phyloP scores from a whole-genome alignment of 208 protist species.

The Acanthamoeba healyi region DNA sequence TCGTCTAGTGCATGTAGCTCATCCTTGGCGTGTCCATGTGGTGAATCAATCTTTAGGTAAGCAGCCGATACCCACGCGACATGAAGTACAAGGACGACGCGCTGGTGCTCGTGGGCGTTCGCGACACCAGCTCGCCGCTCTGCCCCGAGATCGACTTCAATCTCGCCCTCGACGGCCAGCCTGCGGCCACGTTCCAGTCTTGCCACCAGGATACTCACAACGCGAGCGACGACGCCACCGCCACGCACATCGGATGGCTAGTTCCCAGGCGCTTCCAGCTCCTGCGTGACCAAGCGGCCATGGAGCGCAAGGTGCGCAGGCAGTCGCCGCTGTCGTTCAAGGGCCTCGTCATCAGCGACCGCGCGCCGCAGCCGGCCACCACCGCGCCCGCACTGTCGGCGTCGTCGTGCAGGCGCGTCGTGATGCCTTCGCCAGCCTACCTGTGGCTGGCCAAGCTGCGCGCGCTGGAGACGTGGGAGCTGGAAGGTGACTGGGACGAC shows the following conservation, averaged over 20 bases:
- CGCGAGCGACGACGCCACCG: background rate
- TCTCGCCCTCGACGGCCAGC: background rate
- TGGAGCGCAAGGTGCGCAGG: background rate
- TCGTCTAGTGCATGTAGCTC: too few relatives aligned
- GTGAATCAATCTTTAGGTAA: slow-evolving; percentile 7
- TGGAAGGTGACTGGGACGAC: slow-evolving; percentile 55
- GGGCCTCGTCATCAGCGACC: slow-evolving; percentile 47
- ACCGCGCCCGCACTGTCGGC: background rate
- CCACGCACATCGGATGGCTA: background rate
- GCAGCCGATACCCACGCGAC: background rate
- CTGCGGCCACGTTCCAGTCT: background rate
- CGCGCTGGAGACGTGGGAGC: slow-evolving; percentile 48
- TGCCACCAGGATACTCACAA: too few relatives aligned
- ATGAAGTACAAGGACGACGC: slow-evolving; percentile 37
- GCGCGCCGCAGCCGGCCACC: background rate
- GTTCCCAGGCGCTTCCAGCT: background rate
- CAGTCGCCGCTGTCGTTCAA: slow-evolving; percentile 55
- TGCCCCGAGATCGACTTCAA: background rate
- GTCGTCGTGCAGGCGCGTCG: background rate
- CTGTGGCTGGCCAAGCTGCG: slow-evolving; percentile 41
- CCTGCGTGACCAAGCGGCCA: background rate
- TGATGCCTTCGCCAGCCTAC: background rate
- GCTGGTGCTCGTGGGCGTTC: slow-evolving; percentile 21
- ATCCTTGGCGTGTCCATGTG: background rate
- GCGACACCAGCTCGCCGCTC: slow-evolving; percentile 1